Conservation (phyloP, 768 basidiomycete species). For the Suillus weaverae region DNA sequence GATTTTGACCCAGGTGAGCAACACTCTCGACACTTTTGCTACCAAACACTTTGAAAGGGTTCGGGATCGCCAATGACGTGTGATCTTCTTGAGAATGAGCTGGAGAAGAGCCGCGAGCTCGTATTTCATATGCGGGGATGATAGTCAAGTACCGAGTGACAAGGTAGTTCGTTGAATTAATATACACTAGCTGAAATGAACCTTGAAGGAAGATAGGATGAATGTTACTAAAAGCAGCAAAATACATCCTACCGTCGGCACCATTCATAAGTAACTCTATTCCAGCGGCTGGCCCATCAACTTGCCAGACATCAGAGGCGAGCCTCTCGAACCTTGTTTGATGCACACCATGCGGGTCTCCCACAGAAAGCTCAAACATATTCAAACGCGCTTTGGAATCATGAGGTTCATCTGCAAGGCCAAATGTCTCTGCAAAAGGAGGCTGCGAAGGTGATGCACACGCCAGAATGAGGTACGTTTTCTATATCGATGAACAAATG, state of each 20-base stretch:
- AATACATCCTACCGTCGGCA: conserved; percentile 42
- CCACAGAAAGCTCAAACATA: conserved; percentile 28
- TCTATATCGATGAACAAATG: conserved; percentile 13
- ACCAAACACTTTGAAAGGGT: conserved; percentile 60
- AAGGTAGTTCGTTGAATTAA: conserved; percentile 46
- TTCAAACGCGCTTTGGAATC: conserved; percentile 17
- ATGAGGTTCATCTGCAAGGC: conserved; percentile 14
- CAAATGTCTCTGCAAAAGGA: conserved; percentile 22
- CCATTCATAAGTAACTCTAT: conserved; percentile 46
- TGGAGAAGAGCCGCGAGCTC: conserved; percentile 15
- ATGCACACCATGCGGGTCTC: conserved; percentile 18
- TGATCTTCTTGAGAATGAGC: conserved; percentile 24
- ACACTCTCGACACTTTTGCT: conserved; percentile 51
- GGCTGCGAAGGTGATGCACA: conserved; percentile 41
- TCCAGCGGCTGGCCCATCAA: conserved; percentile 48
- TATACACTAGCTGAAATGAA: conserved; percentile 33
- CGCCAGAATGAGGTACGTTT: conserved; percentile 39
- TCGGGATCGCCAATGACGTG: conserved; percentile 50
- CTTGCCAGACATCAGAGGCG: conserved; percentile 48
- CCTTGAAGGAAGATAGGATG: conserved; percentile 19
- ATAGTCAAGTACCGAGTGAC: conserved; percentile 42
- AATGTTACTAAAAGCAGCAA: conserved; percentile 1
- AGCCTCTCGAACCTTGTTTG: conserved; percentile 42
- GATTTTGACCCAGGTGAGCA: conserved; percentile 17
- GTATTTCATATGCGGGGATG: conserved; percentile 22